Conservation (phyloP, 805 yeast species). For the Yarrowia bubula region DNA sequence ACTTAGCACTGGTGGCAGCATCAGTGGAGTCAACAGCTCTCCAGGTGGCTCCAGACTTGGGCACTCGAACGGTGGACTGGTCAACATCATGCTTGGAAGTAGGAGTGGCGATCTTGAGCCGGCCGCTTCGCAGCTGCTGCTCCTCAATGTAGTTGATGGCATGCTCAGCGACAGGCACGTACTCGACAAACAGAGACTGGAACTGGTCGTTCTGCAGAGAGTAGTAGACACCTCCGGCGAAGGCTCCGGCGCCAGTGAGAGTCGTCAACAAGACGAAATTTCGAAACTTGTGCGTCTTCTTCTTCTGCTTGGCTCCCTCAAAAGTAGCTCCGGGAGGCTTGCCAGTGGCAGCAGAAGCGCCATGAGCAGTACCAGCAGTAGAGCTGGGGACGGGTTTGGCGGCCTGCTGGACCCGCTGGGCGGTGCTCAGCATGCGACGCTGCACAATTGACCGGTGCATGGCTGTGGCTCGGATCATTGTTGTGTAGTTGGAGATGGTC, state of each 20-base stretch:
- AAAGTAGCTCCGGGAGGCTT: constrained; percentile 13
- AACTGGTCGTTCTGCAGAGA: constrained; percentile 57
- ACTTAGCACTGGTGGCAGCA: background rate
- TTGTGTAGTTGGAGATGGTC: background rate
- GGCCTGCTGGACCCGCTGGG: background rate
- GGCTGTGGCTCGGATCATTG: constrained; percentile 25
- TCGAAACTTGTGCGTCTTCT: constrained; percentile 37
- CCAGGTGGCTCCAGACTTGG: constrained; percentile 32
- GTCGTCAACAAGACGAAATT: constrained; percentile 36
- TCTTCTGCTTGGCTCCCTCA: constrained; percentile 22
- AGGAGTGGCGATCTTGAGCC: constrained; percentile 7
- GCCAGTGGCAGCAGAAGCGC: constrained; percentile 6
- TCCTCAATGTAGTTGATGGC: constrained; percentile 53
- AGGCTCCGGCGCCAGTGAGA: constrained; percentile 41
- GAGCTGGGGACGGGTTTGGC: constrained; percentile 1
- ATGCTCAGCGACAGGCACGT: constrained; percentile 62
- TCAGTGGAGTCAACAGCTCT: constrained; percentile 28
- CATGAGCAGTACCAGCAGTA: constrained; percentile 1
- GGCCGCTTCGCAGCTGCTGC: constrained; percentile 34
- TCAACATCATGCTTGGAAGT: constrained; percentile 8
- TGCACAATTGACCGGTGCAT: constrained; percentile 25
- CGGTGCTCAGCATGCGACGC: constrained; percentile 19
- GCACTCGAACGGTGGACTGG: constrained; percentile 31
- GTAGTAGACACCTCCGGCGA: constrained; percentile 59
- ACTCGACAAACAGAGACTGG: constrained; percentile 60